Conservation (phyloP, 352 stramenopile species). For the Globisporangium takayamanum region DNA sequence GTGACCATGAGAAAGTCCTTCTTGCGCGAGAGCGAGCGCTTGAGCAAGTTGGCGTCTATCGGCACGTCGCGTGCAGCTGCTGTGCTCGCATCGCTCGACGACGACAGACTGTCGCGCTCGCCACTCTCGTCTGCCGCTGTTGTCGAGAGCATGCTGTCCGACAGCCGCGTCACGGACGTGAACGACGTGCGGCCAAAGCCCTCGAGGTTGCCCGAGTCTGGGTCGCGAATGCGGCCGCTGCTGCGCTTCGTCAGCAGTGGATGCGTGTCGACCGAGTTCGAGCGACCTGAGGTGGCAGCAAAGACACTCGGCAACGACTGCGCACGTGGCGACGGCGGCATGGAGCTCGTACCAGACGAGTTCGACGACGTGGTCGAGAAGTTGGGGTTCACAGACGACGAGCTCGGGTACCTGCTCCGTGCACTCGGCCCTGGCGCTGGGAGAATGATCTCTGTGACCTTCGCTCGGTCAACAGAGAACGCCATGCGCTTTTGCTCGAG, state of each 20-base stretch:
- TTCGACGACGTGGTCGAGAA: constrained; percentile 33
- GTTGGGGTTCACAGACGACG: constrained; percentile 31
- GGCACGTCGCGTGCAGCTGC: constrained; percentile 2
- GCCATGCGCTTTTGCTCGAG: constrained; percentile 86
- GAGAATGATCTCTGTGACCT: constrained; percentile 82
- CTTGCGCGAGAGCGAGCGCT: constrained; percentile 79
- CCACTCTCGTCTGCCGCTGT: constrained; percentile 18
- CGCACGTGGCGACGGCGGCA: constrained; percentile 20
- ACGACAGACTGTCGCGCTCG: constrained; percentile 42
- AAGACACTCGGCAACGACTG: constrained; percentile 28
- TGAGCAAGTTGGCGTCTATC: constrained; percentile 71
- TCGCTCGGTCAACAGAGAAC: constrained; percentile 76
- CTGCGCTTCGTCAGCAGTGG: constrained; percentile 49
- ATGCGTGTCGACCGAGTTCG: constrained; percentile 37
- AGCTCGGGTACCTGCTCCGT: constrained; percentile 48
- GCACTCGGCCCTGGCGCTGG: constrained; percentile 39
- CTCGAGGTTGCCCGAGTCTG: constrained; percentile 37
- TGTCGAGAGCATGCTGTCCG: constrained; percentile 29
- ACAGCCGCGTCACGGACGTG: constrained; percentile 60
- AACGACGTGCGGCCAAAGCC: constrained; percentile 70
- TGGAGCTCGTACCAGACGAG: constrained; percentile 23
- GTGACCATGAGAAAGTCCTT: constrained; percentile 90
- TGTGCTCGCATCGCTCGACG: constrained; percentile 29
- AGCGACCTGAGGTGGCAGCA: constrained; percentile 23
- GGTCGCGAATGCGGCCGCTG: constrained; percentile 22